Evolutionary conservation across 73 alveolate genomes (phyloP), one percentile per base, ranked within the genome.

Genomic region (Paramecium sexaurelia): DNA sequence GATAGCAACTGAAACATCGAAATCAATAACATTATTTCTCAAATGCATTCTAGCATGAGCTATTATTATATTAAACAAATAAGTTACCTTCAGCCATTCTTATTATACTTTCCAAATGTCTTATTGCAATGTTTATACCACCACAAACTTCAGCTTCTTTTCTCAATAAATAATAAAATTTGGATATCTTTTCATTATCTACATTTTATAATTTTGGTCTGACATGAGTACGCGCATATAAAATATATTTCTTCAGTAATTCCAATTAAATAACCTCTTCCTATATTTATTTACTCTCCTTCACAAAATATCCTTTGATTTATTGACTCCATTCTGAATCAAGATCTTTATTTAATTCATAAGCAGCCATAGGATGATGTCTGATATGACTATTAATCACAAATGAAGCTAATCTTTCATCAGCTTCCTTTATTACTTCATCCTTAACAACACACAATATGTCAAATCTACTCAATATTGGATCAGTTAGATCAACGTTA

Each of bases 401-500:
- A 92, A 97, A 98, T 11, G 99, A 95, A 56, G 99, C 99, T 85
- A 99, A 89, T 87, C 97, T 95, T 86, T 97, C 99, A 89, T 99
- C 99, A 10, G 95, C 92, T 19, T 94, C 96, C 33, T 92, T 96
- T 40, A 97, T 98, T 39, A 98, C 98, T 86, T 97, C 99, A 92
- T 99, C 99, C 67, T 96, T 98, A 19, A 98, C 98, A 22, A 99
- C 99, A 90, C 99, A 96, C 71, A 98, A 94, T 75, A 98, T 86
- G 93, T 99, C 99, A 95, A 99, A 99, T 92, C 99, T 96, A 24
- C 99, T 97, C 86, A 99, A 93, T 84, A 99, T 99, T 7, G 99
- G 99, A 68, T 99, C 99, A 68, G 99, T 96, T 85, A 99, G 93
- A 93, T 99, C 99, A 84, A 99, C 99, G 92, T 99, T 99, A 87